Conservation (phyloP, 2,329 filamentous ascomycete genomes). For the Sporothrix pseudoabietina region DNA sequence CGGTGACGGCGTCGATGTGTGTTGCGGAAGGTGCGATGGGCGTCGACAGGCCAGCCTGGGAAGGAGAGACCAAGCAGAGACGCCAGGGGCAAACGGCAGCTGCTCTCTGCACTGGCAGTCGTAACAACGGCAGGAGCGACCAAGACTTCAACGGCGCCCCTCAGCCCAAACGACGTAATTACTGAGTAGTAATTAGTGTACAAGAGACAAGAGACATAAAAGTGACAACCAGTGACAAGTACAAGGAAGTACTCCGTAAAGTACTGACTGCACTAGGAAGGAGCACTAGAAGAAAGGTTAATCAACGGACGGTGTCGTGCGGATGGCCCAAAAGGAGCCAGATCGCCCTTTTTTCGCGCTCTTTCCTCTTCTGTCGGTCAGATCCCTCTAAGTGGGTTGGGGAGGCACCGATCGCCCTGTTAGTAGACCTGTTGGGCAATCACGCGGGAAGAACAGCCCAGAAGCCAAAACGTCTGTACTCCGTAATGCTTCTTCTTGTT, state of each 20-base stretch:
- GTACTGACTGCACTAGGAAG: background rate
- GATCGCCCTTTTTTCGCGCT: background rate
- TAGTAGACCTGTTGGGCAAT: background rate
- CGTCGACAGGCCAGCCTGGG: background rate
- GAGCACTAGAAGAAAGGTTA: conserved; percentile 2
- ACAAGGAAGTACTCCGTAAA: conserved; percentile 7
- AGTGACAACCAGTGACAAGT: background rate
- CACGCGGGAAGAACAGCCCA: background rate
- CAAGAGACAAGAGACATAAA: background rate
- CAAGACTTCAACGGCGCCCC: background rate
- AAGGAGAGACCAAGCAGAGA: background rate
- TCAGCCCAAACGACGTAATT: no score
- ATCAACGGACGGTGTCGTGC: conserved; percentile 6
- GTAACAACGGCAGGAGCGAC: background rate
- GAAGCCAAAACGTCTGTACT: conserved; percentile 4
- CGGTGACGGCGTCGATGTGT: background rate
- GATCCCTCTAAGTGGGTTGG: conserved; percentile 12
- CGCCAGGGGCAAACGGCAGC: background rate
- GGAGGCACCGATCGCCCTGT: conserved; percentile 20
- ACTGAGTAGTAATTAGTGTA: no score
- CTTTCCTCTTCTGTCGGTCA: conserved; percentile 9
- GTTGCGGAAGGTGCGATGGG: conserved; percentile 2
- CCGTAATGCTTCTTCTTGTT: background rate
- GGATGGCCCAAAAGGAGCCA: background rate
- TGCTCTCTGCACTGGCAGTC: background rate